phyloP scores from a whole-genome alignment of 306 rosid genomes.

The Vigna hirtella region DNA sequence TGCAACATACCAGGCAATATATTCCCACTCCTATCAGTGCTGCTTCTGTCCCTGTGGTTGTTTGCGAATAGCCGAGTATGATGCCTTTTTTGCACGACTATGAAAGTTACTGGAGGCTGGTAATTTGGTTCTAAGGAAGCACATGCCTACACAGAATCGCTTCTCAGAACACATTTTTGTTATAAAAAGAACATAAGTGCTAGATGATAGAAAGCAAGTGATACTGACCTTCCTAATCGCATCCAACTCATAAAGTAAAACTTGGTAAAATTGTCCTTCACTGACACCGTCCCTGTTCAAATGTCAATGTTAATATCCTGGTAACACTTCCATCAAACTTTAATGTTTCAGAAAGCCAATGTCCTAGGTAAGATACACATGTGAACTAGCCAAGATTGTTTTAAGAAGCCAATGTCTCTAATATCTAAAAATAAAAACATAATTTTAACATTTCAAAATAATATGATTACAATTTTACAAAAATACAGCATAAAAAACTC shows the following conservation, averaged over 20 bases:
- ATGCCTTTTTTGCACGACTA: constrained; percentile 90
- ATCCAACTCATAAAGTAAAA: constrained; percentile 84
- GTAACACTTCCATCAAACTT: constrained; percentile 11
- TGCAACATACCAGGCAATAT: constrained; percentile 75
- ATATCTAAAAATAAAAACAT: no score
- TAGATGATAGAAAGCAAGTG: neutral
- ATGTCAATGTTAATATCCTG: constrained; percentile 17
- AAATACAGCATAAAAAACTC: no score
- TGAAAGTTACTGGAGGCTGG: constrained; percentile 95
- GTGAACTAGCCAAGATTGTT: neutral
- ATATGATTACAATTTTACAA: no score
- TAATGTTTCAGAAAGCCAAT: neutral
- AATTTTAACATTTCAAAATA: no score
- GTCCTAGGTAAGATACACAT: neutral
- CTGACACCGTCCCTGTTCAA: constrained; percentile 89
- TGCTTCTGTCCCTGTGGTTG: constrained; percentile 79
- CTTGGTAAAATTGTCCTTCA: constrained; percentile 96
- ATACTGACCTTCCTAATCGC: constrained; percentile 85
- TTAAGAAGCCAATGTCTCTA: no score
- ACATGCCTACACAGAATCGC: constrained; percentile 65
- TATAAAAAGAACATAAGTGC: neutral
- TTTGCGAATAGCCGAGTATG: constrained; percentile 89
- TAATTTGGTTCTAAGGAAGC: constrained; percentile 94
- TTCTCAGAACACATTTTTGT: constrained; percentile 31
- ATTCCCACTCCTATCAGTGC: constrained; percentile 90